Evolutionary conservation across 2,329 filamentous ascomycete genomes (phyloP).

Genomic region (Mycocentrospora acerina): DNA sequence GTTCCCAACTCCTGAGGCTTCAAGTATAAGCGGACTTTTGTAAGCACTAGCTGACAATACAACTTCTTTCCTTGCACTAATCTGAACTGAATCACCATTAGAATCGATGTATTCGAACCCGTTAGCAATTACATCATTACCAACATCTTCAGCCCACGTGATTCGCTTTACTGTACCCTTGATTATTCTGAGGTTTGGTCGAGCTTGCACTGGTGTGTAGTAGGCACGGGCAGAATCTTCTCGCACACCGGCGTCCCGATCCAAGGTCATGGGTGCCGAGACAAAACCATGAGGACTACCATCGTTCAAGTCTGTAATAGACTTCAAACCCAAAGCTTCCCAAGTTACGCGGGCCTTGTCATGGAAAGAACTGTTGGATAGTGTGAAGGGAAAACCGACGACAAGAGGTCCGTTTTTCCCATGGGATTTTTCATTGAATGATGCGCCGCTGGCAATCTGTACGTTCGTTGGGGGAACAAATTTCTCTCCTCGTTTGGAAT

Average conservation of each 20-base stretch:
- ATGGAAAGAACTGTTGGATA: too few relatives aligned
- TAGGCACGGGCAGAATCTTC: slow-evolving; percentile 45
- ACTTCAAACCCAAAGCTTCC: slow-evolving; percentile 45
- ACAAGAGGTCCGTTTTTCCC: slow-evolving; percentile 44
- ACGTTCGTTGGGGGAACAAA: slow-evolving; percentile 20
- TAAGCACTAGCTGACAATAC: slow-evolving; percentile 24
- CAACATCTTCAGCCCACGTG: too few relatives aligned
- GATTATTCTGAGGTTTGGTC: slow-evolving; percentile 25
- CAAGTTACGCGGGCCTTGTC: slow-evolving; percentile 49
- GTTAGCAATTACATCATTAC: slow-evolving; percentile 31
- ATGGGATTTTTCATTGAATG: slow-evolving; percentile 40
- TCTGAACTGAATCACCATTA: too few relatives aligned
- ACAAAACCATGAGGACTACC: too few relatives aligned
- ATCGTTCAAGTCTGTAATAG: slow-evolving; percentile 50
- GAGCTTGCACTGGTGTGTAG: slow-evolving; percentile 40
- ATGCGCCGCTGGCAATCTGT: slow-evolving; percentile 28
- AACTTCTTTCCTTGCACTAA: slow-evolving; percentile 32
- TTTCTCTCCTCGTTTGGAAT: slow-evolving; percentile 21
- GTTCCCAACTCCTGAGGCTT: slow-evolving; percentile 24
- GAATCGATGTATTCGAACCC: slow-evolving; percentile 19
- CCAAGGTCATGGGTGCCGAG: too few relatives aligned
- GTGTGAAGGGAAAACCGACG: too few relatives aligned
- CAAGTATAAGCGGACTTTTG: slow-evolving; percentile 20
- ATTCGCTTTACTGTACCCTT: too few relatives aligned
- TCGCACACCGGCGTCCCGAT: slow-evolving; percentile 47